These are phyloP conservation scores for Colletotrichum musae DNA, from an alignment of 2,329 filamentous ascomycete genomes.

Conservation along the genomic window DNA sequence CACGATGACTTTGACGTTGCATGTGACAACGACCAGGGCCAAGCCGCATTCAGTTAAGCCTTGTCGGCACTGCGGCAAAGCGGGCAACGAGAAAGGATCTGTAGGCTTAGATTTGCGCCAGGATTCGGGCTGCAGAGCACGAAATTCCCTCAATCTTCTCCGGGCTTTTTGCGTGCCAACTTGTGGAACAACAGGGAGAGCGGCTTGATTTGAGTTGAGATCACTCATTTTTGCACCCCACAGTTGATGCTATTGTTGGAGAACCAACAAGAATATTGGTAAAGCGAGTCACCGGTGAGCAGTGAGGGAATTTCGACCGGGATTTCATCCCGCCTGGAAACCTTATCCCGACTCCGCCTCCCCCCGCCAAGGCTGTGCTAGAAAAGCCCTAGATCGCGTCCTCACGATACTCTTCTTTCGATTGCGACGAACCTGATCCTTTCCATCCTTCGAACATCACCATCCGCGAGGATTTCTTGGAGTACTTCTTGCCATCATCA, in stretches of 20 bases:
- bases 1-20: constrained; percentile 11
- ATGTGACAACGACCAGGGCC: constrained; percentile 17
- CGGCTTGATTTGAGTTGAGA: not conserved
- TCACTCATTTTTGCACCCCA: too few species aligned
- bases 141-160: too few species aligned
- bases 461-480: not conserved
- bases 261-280: too few species aligned
- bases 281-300: not conserved
- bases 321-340: not conserved
- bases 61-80: not conserved
- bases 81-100: too few species aligned
- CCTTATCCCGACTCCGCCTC: constrained; percentile 17
- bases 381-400: not conserved
- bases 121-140: too few species aligned
- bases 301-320: constrained; percentile 2
- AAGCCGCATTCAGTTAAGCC: too few species aligned
- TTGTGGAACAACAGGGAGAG: too few species aligned
- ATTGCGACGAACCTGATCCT: not conserved
- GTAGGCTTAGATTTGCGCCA: too few species aligned
- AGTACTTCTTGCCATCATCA: not conserved
- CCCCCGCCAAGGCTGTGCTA: constrained; percentile 20
- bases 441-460: not conserved
- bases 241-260: too few species aligned
- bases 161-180: too few species aligned
- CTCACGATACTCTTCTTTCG: not conserved